phyloP scores from a whole-genome alignment of 116 monocot species.

The Papilionanthe hybrid region DNA sequence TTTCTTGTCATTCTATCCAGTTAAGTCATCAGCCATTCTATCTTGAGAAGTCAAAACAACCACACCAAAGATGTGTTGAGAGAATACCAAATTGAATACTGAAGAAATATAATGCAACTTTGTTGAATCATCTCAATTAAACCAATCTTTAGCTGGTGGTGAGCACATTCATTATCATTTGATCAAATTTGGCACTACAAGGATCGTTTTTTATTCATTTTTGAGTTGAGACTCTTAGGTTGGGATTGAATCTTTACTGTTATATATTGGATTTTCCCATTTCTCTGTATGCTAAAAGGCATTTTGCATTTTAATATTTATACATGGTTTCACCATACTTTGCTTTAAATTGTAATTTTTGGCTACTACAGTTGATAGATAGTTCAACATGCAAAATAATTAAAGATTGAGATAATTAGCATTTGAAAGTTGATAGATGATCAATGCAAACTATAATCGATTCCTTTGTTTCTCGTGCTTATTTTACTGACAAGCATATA shows the following conservation, averaged over 20 bases:
- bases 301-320: neutral
- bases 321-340: neutral
- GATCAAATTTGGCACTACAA: too few relatives aligned
- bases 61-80: too few relatives aligned
- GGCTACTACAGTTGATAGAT: neutral
- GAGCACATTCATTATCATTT: too few relatives aligned
- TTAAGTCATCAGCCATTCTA: too few relatives aligned
- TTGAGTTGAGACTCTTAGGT: too few relatives aligned
- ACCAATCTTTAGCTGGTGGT: too few relatives aligned
- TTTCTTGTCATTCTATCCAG: too few relatives aligned
- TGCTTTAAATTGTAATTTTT: neutral
- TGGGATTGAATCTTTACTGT: neutral
- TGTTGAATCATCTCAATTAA: too few relatives aligned
- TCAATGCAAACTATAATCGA: neutral
- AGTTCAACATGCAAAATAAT: neutral
- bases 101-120: too few relatives aligned
- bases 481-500: neutral
- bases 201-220: too few relatives aligned
- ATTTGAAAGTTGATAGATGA: conserved; percentile 1
- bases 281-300: neutral
- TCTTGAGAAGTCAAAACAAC: too few relatives aligned
- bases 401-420: neutral
- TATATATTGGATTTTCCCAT: neutral
- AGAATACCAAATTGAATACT: too few relatives aligned
- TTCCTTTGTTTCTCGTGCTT: neutral